phyloP scores from a whole-genome alignment of 2,329 filamentous ascomycete species.

The Aspergillus oerlinghausenensis region DNA sequence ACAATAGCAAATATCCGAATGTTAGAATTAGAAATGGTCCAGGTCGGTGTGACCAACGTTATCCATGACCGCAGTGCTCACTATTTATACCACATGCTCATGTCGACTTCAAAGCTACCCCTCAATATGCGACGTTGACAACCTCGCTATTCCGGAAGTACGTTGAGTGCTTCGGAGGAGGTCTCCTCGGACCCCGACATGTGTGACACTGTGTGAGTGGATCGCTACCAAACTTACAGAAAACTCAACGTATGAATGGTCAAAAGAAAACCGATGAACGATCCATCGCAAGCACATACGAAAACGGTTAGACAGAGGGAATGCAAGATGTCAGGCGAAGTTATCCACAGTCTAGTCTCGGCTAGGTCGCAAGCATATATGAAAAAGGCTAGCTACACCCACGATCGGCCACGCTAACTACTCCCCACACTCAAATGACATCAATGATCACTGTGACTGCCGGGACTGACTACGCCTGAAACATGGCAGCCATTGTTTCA shows the following conservation, averaged over 20 bases:
- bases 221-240: too few species aligned
- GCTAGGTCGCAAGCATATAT: slow-evolving; percentile 13
- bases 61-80: background rate
- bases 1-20: background rate
- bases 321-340: background rate
- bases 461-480: slow-evolving; percentile 20
- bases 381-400: slow-evolving; percentile 7
- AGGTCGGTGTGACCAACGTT: background rate
- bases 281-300: background rate
- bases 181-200: too few species aligned
- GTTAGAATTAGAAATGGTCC: background rate
- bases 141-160: too few species aligned
- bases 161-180: too few species aligned
- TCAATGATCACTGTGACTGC: background rate
- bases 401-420: slow-evolving; percentile 7
- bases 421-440: background rate
- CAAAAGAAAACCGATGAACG: background rate
- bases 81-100: too few species aligned
- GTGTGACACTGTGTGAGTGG: too few species aligned
- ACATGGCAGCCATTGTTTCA: slow-evolving; percentile 46
- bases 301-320: background rate
- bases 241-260: background rate
- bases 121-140: background rate
- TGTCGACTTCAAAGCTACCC: background rate
- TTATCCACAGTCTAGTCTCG: background rate